phyloP scores from a whole-genome alignment of 768 basidiomycete genomes.

The Amanita muscaria region DNA sequence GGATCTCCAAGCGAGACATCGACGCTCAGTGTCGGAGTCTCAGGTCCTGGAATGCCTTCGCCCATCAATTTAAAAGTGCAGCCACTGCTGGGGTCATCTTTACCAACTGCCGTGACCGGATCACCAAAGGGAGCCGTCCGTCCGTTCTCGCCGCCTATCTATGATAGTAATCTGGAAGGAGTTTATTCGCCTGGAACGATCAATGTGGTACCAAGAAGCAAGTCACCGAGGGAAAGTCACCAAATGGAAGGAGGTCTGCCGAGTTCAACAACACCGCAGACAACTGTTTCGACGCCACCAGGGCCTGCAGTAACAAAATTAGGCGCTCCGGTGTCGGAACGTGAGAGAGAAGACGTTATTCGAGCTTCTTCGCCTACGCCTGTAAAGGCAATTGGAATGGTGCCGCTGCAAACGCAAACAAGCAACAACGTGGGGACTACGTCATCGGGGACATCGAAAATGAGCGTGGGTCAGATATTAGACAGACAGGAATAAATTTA shows the following conservation, averaged over 20 bases:
- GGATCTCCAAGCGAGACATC: conserved; percentile 6
- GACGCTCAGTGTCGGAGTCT: not conserved
- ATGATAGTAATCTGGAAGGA: not conserved
- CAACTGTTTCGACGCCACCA: not conserved
- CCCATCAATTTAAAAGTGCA: not conserved
- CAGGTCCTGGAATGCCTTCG: not conserved
- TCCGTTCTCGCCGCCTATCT: conserved; percentile 1
- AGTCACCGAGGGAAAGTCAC: conserved; percentile 5
- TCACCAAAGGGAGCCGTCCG: conserved; percentile 8
- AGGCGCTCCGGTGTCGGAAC: not conserved
- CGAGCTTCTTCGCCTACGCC: conserved; percentile 11
- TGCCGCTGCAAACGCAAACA: conserved; percentile 3
- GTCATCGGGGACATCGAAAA: conserved; percentile 24
- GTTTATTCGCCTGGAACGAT: conserved; percentile 5
- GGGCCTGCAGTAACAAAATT: not conserved
- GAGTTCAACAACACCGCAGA: not conserved
- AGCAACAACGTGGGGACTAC: conserved; percentile 6
- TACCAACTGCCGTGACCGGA: conserved; percentile 2
- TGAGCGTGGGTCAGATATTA: conserved; percentile 34
- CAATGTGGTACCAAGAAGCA: not conserved
- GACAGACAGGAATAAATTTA: conserved; percentile 25
- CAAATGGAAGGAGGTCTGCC: not conserved
- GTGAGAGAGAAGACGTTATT: conserved; percentile 18
- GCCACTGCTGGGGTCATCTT: not conserved
- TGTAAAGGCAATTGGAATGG: not conserved